Evolutionary conservation across 2,329 filamentous ascomycete genomes (phyloP), one percentile per base, ranked within the genome.

Genomic region (Nannizziopsis barbatae): DNA sequence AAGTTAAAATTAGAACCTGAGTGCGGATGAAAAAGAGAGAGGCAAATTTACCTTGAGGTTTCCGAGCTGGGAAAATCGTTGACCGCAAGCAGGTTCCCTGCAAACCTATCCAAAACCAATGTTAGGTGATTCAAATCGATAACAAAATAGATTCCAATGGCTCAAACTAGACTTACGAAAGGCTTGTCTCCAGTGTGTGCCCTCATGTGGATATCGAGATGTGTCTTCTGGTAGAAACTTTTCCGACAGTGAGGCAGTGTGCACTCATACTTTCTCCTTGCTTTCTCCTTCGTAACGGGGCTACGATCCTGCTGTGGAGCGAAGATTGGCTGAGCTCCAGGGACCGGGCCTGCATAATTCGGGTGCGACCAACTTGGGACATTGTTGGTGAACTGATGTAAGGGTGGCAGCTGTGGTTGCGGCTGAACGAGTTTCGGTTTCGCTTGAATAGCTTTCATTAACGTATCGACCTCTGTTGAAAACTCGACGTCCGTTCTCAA

Each of bases 161-260:
- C n/a, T 41, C 17, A 20, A 39, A 54, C 22, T 27, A 27, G 22
- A 72, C 86, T 73, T 71, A 94, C 84, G 63, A 90, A 95, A 52
- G 90, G 90, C 63, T 88, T 92, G 47, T 84, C 80, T 12, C 92
- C 92, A 1, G 86, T 95, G 65, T 98, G 92, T 3, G 84, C 83
- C 55, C 89, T 77, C 40, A 79, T 81, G 64, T 98, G 92, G 42
- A 93, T 95, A 52, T 92, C 84, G 9, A 95, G 75, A 58, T 96
- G 90, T 1, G 89, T 95, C 68, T 90, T 94, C 62, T 96, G 90
- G 51, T 79, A 80, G 65, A 95, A 96, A 53, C 76, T 80, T 71
- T 92, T 93, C 57, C 75, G 73, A 65, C 90, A 96, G 36, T 78
- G 78, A 6, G 80, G 75, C 35, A 87, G 74, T 15, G 75, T 76